A percentile compares a stretch with the other conserved stretches of the same genome.
Conservation (phyloP, 352 stramenopile genomes). For the Pythium scleroteichum region DNA sequence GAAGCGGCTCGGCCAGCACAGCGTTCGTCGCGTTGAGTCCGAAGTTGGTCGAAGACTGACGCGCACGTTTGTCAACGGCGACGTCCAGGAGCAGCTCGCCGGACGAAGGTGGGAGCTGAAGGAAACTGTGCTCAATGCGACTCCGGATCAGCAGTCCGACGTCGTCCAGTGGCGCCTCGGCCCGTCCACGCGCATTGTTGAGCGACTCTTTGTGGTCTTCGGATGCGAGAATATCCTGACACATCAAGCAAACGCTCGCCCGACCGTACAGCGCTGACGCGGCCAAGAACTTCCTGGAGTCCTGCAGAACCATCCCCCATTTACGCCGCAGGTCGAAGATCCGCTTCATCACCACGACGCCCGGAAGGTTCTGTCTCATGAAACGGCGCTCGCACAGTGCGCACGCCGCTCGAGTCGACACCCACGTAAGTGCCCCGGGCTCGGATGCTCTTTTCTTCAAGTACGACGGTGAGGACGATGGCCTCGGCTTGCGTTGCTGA, state of each 20-base stretch:
- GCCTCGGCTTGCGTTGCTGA: constrained; percentile 2
- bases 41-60: constrained; percentile 36
- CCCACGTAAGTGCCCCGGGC: constrained; percentile 21
- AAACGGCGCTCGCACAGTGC: constrained; percentile 31
- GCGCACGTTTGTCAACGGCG: constrained; percentile 27
- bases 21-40: constrained; percentile 28
- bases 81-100: constrained; percentile 29
- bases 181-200: not conserved
- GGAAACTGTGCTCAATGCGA: constrained; percentile 13
- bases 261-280: constrained; percentile 30
- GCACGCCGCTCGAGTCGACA: constrained; percentile 26
- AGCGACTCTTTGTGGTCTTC: constrained; percentile 23
- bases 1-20: constrained; percentile 12
- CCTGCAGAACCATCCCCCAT: constrained; percentile 35
- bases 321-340: constrained; percentile 31
- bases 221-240: constrained; percentile 33
- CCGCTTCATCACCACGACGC: constrained; percentile 33
- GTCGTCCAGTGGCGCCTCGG: constrained; percentile 23
- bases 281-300: constrained; percentile 32
- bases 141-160: constrained; percentile 25
- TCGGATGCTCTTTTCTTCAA: constrained; percentile 1
- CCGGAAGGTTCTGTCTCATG: constrained; percentile 23
- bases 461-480: constrained; percentile 26
- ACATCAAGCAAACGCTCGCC: constrained; percentile 31
- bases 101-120: constrained; percentile 10